Conservation (phyloP, 331 rosid genomes). For the Pyrus hybrid region DNA sequence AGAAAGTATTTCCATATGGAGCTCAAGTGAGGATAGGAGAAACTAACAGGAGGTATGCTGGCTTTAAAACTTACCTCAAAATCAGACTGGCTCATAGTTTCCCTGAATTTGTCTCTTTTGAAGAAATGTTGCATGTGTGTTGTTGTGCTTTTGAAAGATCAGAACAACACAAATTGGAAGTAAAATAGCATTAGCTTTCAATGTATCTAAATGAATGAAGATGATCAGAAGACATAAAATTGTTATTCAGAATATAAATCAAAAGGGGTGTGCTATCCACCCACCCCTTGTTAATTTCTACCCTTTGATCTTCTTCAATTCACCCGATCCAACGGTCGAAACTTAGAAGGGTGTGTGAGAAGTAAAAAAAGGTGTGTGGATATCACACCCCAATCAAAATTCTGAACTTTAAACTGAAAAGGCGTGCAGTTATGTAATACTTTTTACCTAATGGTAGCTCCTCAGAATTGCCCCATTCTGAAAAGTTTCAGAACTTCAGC, state of each 20-base stretch:
- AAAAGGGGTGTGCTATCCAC: not conserved
- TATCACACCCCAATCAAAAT: not conserved
- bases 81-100: not conserved
- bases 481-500: not conserved
- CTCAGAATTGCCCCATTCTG: not conserved
- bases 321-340: too few relatives aligned
- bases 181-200: not conserved
- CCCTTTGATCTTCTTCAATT: too few relatives aligned
- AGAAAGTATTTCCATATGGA: slow-evolving; percentile 60
- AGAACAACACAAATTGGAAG: not conserved
- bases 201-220: not conserved
- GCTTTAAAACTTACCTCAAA: slow-evolving; percentile 2
- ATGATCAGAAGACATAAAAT: not conserved
- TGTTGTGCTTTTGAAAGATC: not conserved
- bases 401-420: not conserved
- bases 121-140: not conserved
- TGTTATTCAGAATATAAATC: not conserved
- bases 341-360: too few relatives aligned
- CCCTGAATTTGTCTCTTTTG: not conserved
- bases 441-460: not conserved
- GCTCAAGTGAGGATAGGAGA: slow-evolving; percentile 64
- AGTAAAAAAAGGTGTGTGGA: too few relatives aligned
- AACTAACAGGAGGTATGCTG: slow-evolving; percentile 51
- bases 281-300: too few relatives aligned
- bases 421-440: not conserved